These are phyloP conservation scores for Stachybotrys echinatus DNA, from an alignment of 2,329 filamentous ascomycete genomes.

Conservation along the genomic window DNA sequence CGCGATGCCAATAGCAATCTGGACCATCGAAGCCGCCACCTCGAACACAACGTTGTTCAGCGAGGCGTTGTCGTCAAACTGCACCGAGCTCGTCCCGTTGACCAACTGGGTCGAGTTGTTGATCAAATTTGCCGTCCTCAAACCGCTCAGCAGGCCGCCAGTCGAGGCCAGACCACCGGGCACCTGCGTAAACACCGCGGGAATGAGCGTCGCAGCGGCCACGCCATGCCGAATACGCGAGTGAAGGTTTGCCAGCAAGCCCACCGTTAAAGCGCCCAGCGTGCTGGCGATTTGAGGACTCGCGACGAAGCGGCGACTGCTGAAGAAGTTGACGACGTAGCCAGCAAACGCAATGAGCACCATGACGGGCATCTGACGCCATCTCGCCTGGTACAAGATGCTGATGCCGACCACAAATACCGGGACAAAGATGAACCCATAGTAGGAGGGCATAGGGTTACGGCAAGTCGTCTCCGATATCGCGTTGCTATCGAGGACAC, in stretches of 20 bases:
- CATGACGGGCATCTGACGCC: slow-evolving; percentile 76
- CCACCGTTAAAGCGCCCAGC: slow-evolving; percentile 70
- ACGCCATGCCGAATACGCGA: slow-evolving; percentile 53
- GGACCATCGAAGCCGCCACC: slow-evolving; percentile 44
- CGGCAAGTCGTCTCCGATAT: slow-evolving; percentile 36
- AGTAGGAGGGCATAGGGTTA: slow-evolving; percentile 34
- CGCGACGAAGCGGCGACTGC: slow-evolving; percentile 56
- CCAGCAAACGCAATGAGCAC: slow-evolving; percentile 66
- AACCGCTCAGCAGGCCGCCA: slow-evolving; percentile 38
- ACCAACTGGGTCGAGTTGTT: slow-evolving; percentile 29
- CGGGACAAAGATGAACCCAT: slow-evolving; percentile 67
- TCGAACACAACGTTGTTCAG: slow-evolving; percentile 35
- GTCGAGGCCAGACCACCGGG: slow-evolving; percentile 42
- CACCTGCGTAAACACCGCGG: slow-evolving; percentile 43
- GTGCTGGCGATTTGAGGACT: slow-evolving; percentile 74
- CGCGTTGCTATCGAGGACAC: slow-evolving; percentile 51
- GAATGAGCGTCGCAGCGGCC: slow-evolving; percentile 40
- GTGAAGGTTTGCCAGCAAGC: slow-evolving; percentile 72
- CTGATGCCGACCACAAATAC: slow-evolving; percentile 68
- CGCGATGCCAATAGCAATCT: slow-evolving; percentile 47
- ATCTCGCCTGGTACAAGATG: slow-evolving; percentile 76
- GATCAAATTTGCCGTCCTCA: slow-evolving; percentile 37
- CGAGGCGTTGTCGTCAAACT: slow-evolving; percentile 11
- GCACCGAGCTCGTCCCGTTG: slow-evolving; percentile 27
- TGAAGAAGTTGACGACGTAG: slow-evolving; percentile 73